Base-by-base conservation (phyloP, 805 yeast genomes). In the Saccharomycopsis sp. region DNA sequence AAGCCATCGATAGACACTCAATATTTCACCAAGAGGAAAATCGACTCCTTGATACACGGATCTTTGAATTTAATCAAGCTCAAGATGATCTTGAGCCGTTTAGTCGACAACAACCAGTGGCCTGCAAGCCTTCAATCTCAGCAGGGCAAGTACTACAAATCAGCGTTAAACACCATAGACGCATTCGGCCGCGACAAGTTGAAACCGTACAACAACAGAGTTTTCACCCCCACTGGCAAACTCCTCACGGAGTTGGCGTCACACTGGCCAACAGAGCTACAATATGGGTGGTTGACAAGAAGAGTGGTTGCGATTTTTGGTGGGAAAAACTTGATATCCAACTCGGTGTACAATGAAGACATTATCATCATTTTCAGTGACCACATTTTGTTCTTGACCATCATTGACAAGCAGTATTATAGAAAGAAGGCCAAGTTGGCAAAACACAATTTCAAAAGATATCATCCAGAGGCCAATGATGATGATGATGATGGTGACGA, bases 151-250 rank as follows among this genome's bases (percentile, higher is more conserved):
- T 71, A 69, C 50, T 75, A 73, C 52, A 52, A 67, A 4, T 69
- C 76, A 2, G 72, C 84, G 2, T 57, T 73, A 2, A 73, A 71
- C 21, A 78, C 87, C 0, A 80, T 87, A 17, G 83, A 84, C 51
- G 81, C 96, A 0, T 88, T 87, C 63, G 95, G 89, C 1, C 71
- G 65, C 18, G 73, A 67, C 38, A 64, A 66, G 36, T 49, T 67
- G 39, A 62, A 61, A 37, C 71, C 75, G 6, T 77, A 72, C 48
- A 72, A 69, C 45, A 66, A 77, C 39, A 63, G 95, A 48, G 77
- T 86, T 0, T 83, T 87, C 56, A 88, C 96, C 0, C 95, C 95
- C 2, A 79, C 95, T 0, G 96, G 96, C 0, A 87, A 86, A 56
- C 68, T 89, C 3, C 62, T 89, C 37, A 79, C 94, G 0, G 95